A percentile compares a stretch with the other conserved stretches of the same genome.
Conservation (phyloP, 495 filamentous ascomycete species). For the Glarea lozoyensis region DNA sequence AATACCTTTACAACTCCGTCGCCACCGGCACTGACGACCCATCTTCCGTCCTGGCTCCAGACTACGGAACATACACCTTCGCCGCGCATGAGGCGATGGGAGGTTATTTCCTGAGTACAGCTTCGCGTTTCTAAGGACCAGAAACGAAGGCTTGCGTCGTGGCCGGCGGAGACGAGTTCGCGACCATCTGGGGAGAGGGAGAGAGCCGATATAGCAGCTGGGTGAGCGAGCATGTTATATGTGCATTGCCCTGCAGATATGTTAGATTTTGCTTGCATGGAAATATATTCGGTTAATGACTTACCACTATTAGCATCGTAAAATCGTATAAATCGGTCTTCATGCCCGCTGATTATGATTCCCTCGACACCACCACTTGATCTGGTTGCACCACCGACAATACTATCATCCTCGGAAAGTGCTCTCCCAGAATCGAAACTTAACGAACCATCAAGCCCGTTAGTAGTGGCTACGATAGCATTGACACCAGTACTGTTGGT, state of each 20-base stretch:
- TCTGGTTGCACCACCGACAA: conserved; percentile 74
- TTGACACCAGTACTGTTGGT: conserved; percentile 80
- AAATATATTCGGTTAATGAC: conserved; percentile 32
- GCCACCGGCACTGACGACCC: conserved; percentile 92
- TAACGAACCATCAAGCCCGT: conserved; percentile 62
- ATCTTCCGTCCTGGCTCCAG: conserved; percentile 88
- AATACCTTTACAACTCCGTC: conserved; percentile 97
- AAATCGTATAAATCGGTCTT: conserved; percentile 90
- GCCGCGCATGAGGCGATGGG: conserved; percentile 82
- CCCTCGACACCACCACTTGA: conserved; percentile 79
- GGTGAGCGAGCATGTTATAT: conserved; percentile 95
- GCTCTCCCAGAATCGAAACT: conserved; percentile 55
- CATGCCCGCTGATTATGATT: conserved; percentile 87
- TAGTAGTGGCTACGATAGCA: conserved; percentile 78
- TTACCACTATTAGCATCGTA: conserved; percentile 97
- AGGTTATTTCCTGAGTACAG: conserved; percentile 90
- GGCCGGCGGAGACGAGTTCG: conserved; percentile 91
- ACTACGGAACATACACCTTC: conserved; percentile 89
- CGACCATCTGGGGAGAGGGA: conserved; percentile 85
- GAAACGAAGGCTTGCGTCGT: conserved; percentile 90
- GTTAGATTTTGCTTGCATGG: conserved; percentile 1
- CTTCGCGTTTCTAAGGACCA: conserved; percentile 94
- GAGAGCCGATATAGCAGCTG: conserved; percentile 80
- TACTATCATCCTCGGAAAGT: conserved; percentile 53
- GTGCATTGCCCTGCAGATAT: conserved; percentile 80